Evolutionary conservation across 257 asterid species (phyloP).

Genomic region (Solanum sejunctum): DNA sequence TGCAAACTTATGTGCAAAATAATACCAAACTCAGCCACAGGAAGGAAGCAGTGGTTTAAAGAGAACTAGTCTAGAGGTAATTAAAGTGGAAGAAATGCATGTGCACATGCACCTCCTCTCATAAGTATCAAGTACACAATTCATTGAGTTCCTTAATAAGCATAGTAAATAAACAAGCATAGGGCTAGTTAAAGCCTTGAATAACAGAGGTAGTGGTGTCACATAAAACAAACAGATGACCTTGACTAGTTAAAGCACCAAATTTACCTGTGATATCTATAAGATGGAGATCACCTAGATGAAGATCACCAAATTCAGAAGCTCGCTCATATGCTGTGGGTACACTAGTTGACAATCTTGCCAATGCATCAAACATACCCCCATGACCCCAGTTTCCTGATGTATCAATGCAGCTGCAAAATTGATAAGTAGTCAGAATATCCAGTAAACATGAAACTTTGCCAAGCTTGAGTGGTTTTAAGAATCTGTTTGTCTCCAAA

Average conservation of each 20-base stretch:
- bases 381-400: slow-evolving; percentile 98
- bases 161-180: background rate
- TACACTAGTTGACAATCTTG: slow-evolving; percentile 45
- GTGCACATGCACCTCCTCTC: background rate
- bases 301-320: slow-evolving; percentile 81
- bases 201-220: background rate
- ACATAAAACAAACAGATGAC: background rate
- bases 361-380: slow-evolving; percentile 79
- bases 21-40: background rate
- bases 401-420: slow-evolving; percentile 76
- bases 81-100: background rate
- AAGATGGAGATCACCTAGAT: slow-evolving; percentile 81
- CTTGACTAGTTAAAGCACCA: background rate
- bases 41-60: background rate
- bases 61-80: background rate
- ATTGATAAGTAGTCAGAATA: slow-evolving; percentile 1
- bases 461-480: background rate
- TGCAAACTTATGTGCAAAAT: background rate
- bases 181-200: background rate
- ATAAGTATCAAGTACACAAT: background rate
- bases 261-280: slow-evolving; percentile 51
- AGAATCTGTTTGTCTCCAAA: background rate
- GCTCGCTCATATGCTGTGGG: slow-evolving; percentile 70
- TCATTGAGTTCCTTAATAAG: background rate
- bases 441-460: background rate